A percentile compares a stretch with the other conserved stretches of the same genome.
phyloP scores from a whole-genome alignment of 257 asterid genomes.

The Schizonepeta tenuifolia region DNA sequence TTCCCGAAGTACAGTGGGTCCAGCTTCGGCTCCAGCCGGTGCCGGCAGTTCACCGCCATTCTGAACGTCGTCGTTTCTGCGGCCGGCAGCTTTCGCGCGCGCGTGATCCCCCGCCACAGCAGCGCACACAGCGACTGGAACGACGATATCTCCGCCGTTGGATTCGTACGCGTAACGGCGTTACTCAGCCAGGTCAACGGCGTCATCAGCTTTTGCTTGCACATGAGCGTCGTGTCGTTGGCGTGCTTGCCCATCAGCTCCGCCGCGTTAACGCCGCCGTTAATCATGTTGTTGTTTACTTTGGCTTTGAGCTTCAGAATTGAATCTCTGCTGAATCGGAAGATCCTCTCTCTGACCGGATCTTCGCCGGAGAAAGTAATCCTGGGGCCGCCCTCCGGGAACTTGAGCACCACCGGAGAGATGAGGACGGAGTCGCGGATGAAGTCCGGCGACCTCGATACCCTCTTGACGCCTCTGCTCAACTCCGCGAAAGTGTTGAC shows the following conservation, averaged over 20 bases:
- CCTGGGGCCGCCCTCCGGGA: conserved; percentile 62
- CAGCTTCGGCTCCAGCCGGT: conserved; percentile 62
- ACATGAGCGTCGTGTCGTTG: conserved; percentile 51
- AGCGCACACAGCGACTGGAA: conserved; percentile 65
- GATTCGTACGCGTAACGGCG: conserved; percentile 15
- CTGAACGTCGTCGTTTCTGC: conserved; percentile 56
- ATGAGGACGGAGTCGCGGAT: conserved; percentile 63
- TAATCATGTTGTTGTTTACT: conserved; percentile 33
- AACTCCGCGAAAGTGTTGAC: conserved; percentile 47
- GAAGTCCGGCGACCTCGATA: conserved; percentile 54
- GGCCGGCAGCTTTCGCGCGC: conserved; percentile 53
- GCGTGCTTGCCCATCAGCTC: conserved; percentile 67
- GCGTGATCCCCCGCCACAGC: conserved; percentile 65
- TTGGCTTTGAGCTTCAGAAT: conserved; percentile 55
- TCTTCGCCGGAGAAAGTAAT: conserved; percentile 58
- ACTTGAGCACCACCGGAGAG: conserved; percentile 53
- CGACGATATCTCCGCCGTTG: conserved; percentile 55
- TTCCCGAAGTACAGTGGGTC: conserved; percentile 62
- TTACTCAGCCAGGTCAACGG: conserved; percentile 41
- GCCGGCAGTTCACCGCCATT: conserved; percentile 72
- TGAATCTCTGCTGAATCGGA: conserved; percentile 65
- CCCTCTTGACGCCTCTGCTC: conserved; percentile 35
- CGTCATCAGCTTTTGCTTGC: conserved; percentile 35
- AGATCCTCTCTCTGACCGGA: conserved; percentile 66
- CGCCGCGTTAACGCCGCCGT: conserved; percentile 40